Conservation (phyloP, 2,329 filamentous ascomycete genomes). For the Alternaria infectoria region DNA sequence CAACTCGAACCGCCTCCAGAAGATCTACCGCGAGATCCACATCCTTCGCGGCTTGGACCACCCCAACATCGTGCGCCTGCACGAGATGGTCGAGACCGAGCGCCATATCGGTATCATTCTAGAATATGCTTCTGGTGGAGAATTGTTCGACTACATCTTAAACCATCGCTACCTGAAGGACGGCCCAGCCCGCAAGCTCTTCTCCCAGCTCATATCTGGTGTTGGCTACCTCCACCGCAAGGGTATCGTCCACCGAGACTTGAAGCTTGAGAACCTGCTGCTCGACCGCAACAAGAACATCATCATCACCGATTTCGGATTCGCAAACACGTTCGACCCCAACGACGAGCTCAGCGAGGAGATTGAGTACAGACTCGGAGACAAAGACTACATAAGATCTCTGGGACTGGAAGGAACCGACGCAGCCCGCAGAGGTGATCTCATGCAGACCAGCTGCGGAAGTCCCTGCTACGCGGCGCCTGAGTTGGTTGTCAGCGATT, state of each 20-base stretch:
- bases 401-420: constrained; percentile 83
- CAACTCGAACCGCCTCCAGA: constrained; percentile 87
- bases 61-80: constrained; percentile 93
- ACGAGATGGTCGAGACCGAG: constrained; percentile 99
- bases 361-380: constrained; percentile 83
- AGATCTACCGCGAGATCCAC: constrained; percentile 96
- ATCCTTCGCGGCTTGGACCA: constrained; percentile 88
- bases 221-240: constrained; percentile 98
- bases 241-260: constrained; percentile 94
- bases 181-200: constrained; percentile 84
- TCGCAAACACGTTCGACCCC: constrained; percentile 96
- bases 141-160: constrained; percentile 97
- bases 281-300: constrained; percentile 97
- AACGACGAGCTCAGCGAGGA: constrained; percentile 87
- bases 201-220: constrained; percentile 93
- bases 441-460: constrained; percentile 99
- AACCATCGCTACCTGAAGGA: constrained; percentile 98
- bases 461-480: constrained; percentile 98
- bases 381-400: constrained; percentile 86
- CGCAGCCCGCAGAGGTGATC: constrained; percentile 82
- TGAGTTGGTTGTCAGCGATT: constrained; percentile 96
- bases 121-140: constrained; percentile 96
- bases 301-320: constrained; percentile 99
- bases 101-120: constrained; percentile 97
- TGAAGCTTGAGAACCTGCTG: constrained; percentile 95